Evolutionary conservation across 805 yeast genomes (phyloP).

Genomic region (Millerozyma acaciae): DNA sequence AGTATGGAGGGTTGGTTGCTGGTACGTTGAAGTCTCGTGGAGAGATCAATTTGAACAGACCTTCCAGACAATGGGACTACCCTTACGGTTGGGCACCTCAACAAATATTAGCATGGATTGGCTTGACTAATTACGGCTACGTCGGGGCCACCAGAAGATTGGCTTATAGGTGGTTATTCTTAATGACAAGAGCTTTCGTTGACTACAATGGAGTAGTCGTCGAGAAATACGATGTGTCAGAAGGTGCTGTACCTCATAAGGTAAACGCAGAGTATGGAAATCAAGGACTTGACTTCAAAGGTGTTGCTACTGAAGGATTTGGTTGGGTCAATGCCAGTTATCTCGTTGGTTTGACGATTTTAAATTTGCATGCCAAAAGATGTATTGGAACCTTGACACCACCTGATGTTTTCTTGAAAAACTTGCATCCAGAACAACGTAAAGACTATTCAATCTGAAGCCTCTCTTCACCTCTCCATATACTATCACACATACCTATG

Average conservation of each 20-base stretch:
- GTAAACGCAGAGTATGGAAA: slow-evolving; percentile 97
- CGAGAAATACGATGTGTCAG: slow-evolving; percentile 89
- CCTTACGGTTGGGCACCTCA: slow-evolving; percentile 99
- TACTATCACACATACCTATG: too few relatives aligned
- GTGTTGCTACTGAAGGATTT: slow-evolving; percentile 93
- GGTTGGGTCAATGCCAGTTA: slow-evolving; percentile 97
- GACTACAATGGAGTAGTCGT: slow-evolving; percentile 93
- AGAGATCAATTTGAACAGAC: slow-evolving; percentile 60
- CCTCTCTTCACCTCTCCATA: too few relatives aligned
- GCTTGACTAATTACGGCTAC: slow-evolving; percentile 70
- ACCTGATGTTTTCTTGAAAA: slow-evolving; percentile 57
- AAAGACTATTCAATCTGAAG: too few relatives aligned
- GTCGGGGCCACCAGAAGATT: slow-evolving; percentile 61
- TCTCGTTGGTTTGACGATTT: slow-evolving; percentile 62
- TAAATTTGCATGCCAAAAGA: slow-evolving; percentile 64
- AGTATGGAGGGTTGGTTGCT: slow-evolving; percentile 82
- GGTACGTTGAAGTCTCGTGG: slow-evolving; percentile 79
- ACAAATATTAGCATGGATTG: slow-evolving; percentile 91
- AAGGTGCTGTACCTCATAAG: slow-evolving; percentile 77
- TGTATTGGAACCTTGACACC: slow-evolving; percentile 78
- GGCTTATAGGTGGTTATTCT: slow-evolving; percentile 81
- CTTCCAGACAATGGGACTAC: slow-evolving; percentile 97
- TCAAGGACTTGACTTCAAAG: slow-evolving; percentile 89
- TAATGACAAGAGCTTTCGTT: slow-evolving; percentile 86
- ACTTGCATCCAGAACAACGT: slow-evolving; percentile 42